Percentiles rank a stretch among this genome's conserved stretches.
These are phyloP conservation scores for Phytophthora nicotianae DNA, from an alignment of 352 stramenopile species.

Conservation along the genomic window DNA sequence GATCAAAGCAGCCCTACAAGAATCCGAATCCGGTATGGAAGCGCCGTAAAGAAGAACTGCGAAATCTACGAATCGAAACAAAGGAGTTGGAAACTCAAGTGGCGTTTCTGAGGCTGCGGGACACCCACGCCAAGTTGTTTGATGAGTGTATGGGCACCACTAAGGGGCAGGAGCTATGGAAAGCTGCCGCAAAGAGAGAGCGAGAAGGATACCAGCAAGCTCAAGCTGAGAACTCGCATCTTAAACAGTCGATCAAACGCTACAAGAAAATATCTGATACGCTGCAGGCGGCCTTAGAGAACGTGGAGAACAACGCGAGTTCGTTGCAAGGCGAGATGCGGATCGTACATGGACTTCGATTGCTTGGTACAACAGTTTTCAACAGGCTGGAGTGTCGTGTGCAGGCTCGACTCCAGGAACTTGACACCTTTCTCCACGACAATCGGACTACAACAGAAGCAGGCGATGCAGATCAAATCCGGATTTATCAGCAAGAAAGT, in stretches of 20 bases:
- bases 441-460: background rate
- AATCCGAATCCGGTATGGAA: slow-evolving; percentile 5
- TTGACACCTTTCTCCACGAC: background rate
- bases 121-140: background rate
- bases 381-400: background rate
- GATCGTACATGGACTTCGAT: background rate
- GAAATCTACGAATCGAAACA: background rate
- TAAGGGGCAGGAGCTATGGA: background rate
- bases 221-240: background rate
- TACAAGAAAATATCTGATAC: background rate
- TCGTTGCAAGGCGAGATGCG: background rate
- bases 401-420: background rate
- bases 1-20: background rate
- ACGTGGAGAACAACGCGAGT: background rate
- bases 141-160: background rate
- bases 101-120: background rate
- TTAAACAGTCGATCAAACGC: background rate
- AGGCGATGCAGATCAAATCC: background rate
- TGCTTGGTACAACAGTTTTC: background rate
- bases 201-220: background rate
- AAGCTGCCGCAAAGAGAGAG: background rate
- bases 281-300: background rate
- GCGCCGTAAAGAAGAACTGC: slow-evolving; percentile 4
- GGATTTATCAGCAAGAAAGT: background rate
- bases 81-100: background rate